A percentile compares a stretch with the other conserved stretches of the same genome.
These are phyloP conservation scores for Pelargonium nanum DNA, from an alignment of 345 rosid genomes.

Conservation along the genomic window DNA sequence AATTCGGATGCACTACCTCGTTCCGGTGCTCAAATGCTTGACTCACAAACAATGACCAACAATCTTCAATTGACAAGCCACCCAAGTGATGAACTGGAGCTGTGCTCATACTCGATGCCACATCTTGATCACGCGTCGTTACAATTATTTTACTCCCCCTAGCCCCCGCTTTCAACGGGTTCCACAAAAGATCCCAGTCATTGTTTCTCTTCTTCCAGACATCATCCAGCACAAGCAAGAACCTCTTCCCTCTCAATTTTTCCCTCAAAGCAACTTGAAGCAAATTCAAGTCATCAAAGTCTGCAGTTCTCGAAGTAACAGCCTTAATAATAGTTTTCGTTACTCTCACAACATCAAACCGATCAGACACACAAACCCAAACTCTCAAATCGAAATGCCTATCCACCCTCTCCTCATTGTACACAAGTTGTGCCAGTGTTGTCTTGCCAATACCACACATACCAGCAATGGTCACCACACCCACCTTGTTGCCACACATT, in stretches of 20 bases:
- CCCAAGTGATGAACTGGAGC: background rate
- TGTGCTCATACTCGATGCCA: constrained; percentile 3
- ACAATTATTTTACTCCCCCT: constrained; percentile 14
- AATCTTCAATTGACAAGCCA: constrained; percentile 7
- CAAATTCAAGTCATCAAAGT: background rate
- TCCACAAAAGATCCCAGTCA: constrained; percentile 6
- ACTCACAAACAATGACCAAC: constrained; percentile 9
- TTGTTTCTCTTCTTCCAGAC: constrained; percentile 22
- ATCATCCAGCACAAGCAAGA: constrained; percentile 30
- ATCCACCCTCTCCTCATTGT: constrained; percentile 6
- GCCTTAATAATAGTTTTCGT: constrained; percentile 13
- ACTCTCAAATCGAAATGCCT: constrained; percentile 2
- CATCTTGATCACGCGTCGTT: constrained; percentile 10
- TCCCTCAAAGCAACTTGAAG: constrained; percentile 8
- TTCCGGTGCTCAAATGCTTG: constrained; percentile 9
- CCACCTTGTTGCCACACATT: background rate
- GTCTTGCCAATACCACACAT: constrained; percentile 26
- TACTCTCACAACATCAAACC: constrained; percentile 4
- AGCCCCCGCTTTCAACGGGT: constrained; percentile 8
- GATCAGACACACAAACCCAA: constrained; percentile 24
- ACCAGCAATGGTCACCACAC: constrained; percentile 15
- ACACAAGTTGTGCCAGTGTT: constrained; percentile 17
- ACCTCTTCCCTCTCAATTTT: constrained; percentile 22
- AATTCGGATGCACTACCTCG: background rate
- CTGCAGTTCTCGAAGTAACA: background rate